Base-by-base conservation (phyloP, 1,284 basidiomycete species). In the Pseudozyma tsukubaensis region DNA sequence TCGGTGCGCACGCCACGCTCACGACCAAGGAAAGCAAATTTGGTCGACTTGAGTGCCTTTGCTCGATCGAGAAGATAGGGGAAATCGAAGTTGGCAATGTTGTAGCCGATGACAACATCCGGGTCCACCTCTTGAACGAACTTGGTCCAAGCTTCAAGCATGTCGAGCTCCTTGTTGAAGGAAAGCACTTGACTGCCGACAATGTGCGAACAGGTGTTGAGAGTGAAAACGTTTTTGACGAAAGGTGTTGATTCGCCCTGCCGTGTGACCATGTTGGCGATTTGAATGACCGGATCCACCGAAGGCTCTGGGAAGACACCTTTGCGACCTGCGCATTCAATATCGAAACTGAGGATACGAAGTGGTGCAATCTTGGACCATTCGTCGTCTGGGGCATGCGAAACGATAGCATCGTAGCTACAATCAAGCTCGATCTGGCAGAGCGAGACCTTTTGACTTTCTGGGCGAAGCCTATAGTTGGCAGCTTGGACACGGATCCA, bases 71-170 rank as follows among this genome's bases (percentile, higher is more conserved):
- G 72, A 24, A 84, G 73, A 62, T 84, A 84, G 5, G 83, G 83
- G 29, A 84, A 83, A 62, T 84, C 83, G 59, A 84, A 84, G 67
- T 84, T 84, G 61, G 82, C 67, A 50, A 78, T 83, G 71, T 84
- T 84, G 76, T 84, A 84, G 29, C 83, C 83, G 50, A 84, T 83
- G 58, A 84, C 78, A 44, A 84, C 67, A 57, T 84, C 83, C 1
- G 83, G 83, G 32, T 84, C 83, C 35, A 80, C 78, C 21, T 78
- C 73, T 56, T 83, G 79, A 12, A 84, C 76, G 49, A 84, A 84
- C 35, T 76, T 59, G 50, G 82, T 59, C 83, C 83, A 84, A 0
- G 79, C 76, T 49, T 83, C 79, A 29, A 84, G 78, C 78, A 84
- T 73, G 47, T 79, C 78, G 40, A 64, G 29, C 54, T 84, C 83